Conservation (phyloP, 768 basidiomycete genomes). For the Psilocybe cyanescens region DNA sequence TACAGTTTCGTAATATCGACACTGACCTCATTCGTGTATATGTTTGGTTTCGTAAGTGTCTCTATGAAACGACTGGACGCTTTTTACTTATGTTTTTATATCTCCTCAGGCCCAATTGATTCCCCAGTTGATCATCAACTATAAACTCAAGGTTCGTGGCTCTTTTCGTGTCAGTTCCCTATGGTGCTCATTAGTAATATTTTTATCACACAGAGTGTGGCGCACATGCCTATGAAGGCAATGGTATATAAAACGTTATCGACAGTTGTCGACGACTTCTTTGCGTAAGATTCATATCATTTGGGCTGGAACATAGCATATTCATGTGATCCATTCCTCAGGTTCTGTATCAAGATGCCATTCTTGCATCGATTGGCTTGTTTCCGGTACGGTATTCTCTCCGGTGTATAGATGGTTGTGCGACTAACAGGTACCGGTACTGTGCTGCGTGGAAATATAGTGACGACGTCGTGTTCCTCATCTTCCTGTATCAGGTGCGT, state of each 20-base stretch:
- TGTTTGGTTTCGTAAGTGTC: slow-evolving; percentile 94
- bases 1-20: slow-evolving; percentile 96
- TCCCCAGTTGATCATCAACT: slow-evolving; percentile 93
- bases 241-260: slow-evolving; percentile 96
- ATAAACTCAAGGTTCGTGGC: slow-evolving; percentile 84
- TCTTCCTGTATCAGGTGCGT: slow-evolving; percentile 90
- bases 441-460: slow-evolving; percentile 33
- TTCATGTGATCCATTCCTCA: slow-evolving; percentile 32
- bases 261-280: slow-evolving; percentile 91
- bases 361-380: slow-evolving; percentile 89
- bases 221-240: slow-evolving; percentile 98
- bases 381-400: slow-evolving; percentile 54
- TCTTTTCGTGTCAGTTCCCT: slow-evolving; percentile 12
- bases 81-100: slow-evolving; percentile 7
- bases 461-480: slow-evolving; percentile 89
- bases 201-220: slow-evolving; percentile 68
- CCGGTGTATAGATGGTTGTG: slow-evolving; percentile 23
- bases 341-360: slow-evolving; percentile 97
- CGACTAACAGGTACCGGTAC: slow-evolving; percentile 23
- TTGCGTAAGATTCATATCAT: slow-evolving; percentile 60
- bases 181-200: slow-evolving; percentile 9
- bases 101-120: slow-evolving; percentile 76
- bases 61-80: neutral
- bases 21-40: slow-evolving; percentile 90
- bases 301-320: slow-evolving; percentile 1